phyloP scores from a whole-genome alignment of 2,329 filamentous ascomycete genomes.

The Calonectria henricotiae region DNA sequence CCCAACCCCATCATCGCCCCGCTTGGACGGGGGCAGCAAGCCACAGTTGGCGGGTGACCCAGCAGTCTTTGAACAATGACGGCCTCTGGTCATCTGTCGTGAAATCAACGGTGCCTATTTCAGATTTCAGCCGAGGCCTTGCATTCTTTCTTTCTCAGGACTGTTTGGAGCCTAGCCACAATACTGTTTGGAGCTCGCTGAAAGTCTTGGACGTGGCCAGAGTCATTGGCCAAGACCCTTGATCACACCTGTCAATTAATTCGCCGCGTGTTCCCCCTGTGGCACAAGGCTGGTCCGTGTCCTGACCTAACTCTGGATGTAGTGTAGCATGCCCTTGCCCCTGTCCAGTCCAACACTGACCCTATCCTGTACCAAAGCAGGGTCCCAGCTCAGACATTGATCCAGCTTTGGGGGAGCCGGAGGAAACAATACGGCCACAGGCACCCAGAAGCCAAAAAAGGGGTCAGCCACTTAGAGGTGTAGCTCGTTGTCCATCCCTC shows the following conservation, averaged over 20 bases:
- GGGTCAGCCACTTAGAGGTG: constrained; percentile 37
- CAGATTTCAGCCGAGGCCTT: constrained; percentile 1
- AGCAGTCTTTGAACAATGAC: background rate
- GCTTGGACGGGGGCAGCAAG: constrained; percentile 27
- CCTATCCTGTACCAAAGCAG: constrained; percentile 29
- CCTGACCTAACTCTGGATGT: constrained; percentile 41
- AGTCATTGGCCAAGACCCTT: constrained; percentile 3
- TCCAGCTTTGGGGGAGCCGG: constrained; percentile 34
- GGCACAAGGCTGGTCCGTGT: constrained; percentile 42
- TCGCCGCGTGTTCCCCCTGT: constrained; percentile 8
- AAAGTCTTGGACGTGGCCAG: background rate
- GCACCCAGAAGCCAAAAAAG: constrained; percentile 43
- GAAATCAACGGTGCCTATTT: background rate
- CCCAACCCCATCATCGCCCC: constrained; percentile 20
- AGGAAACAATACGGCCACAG: constrained; percentile 35
- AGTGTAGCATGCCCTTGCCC: constrained; percentile 38
- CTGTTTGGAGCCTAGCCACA: background rate
- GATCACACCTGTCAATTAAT: background rate
- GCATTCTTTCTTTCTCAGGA: background rate
- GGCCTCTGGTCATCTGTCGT: background rate
- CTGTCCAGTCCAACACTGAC: constrained; percentile 41
- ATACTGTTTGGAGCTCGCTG: background rate
- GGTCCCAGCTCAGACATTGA: constrained; percentile 35
- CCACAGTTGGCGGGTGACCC: constrained; percentile 14
- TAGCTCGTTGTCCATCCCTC: constrained; percentile 19